Conservation (phyloP, 129 eudicot genomes). For the Flaveria bidentis region DNA sequence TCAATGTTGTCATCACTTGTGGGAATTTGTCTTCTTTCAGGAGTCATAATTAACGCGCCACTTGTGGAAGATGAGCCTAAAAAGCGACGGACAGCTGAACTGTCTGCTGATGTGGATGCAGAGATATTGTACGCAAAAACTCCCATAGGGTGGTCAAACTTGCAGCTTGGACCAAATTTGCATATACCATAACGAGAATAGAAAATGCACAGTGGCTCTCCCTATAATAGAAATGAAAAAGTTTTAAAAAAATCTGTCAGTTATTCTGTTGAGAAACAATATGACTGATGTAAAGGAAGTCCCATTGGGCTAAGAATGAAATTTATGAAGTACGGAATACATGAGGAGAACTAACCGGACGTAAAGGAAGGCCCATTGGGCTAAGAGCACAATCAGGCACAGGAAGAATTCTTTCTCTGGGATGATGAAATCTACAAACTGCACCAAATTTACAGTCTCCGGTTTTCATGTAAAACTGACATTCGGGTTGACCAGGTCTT, state of each 20-base stretch:
- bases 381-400: slow-evolving; percentile 88
- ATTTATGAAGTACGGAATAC: neutral
- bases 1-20: slow-evolving; percentile 58
- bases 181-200: slow-evolving; percentile 96
- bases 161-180: slow-evolving; percentile 99
- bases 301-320: neutral
- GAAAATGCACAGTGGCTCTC: slow-evolving; percentile 94
- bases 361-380: slow-evolving; percentile 90
- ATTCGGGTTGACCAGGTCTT: slow-evolving; percentile 93
- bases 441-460: slow-evolving; percentile 99
- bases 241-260: neutral
- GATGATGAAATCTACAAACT: slow-evolving; percentile 96
- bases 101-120: slow-evolving; percentile 56
- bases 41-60: slow-evolving; percentile 42
- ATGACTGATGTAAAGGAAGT: neutral
- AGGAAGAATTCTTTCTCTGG: slow-evolving; percentile 79
- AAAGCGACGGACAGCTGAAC: slow-evolving; percentile 47
- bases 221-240: slow-evolving; percentile 44
- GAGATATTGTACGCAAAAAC: slow-evolving; percentile 62
- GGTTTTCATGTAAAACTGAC: slow-evolving; percentile 95
- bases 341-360: slow-evolving; percentile 61
- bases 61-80: slow-evolving; percentile 70
- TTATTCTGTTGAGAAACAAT: neutral
- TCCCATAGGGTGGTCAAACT: slow-evolving; percentile 96
- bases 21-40: slow-evolving; percentile 77